A percentile compares a stretch with the other conserved stretches of the same genome.
Evolutionary conservation across 768 basidiomycete genomes (phyloP).

Genomic region (Tylopilus vinaceipallidus): DNA sequence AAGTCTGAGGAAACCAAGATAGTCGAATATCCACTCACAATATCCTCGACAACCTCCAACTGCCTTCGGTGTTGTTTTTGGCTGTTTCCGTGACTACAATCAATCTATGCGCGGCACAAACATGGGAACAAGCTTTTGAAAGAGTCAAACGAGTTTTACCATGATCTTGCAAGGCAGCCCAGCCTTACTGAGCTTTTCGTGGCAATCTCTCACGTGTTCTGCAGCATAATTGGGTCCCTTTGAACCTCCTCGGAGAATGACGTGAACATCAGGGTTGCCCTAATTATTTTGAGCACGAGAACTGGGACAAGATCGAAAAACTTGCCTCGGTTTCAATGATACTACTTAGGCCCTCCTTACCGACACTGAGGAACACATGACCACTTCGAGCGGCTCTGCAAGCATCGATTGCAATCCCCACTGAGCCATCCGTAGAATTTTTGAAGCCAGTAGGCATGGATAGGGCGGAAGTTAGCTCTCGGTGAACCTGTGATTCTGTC

Average conservation of each 20-base stretch:
- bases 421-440: slow-evolving; percentile 93
- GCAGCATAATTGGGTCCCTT: slow-evolving; percentile 87
- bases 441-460: slow-evolving; percentile 99
- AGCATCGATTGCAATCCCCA: slow-evolving; percentile 91
- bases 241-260: slow-evolving; percentile 90
- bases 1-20: slow-evolving; percentile 4
- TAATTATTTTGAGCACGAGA: slow-evolving; percentile 28
- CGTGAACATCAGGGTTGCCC: slow-evolving; percentile 91
- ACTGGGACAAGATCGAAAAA: background rate
- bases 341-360: slow-evolving; percentile 92
- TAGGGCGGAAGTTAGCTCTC: slow-evolving; percentile 82
- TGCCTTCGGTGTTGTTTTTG: slow-evolving; percentile 90
- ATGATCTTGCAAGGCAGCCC: slow-evolving; percentile 80
- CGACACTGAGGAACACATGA: slow-evolving; percentile 95
- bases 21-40: slow-evolving; percentile 50
- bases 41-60: slow-evolving; percentile 83
- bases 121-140: background rate
- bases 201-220: slow-evolving; percentile 75
- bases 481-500: slow-evolving; percentile 91
- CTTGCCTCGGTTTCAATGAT: slow-evolving; percentile 90
- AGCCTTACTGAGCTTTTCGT: slow-evolving; percentile 74
- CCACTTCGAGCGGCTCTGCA: slow-evolving; percentile 88
- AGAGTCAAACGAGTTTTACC: slow-evolving; percentile 45
- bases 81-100: slow-evolving; percentile 97
- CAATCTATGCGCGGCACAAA: slow-evolving; percentile 54